phyloP scores from a whole-genome alignment of 208 protist species.

The Wallacemonas sp. region DNA sequence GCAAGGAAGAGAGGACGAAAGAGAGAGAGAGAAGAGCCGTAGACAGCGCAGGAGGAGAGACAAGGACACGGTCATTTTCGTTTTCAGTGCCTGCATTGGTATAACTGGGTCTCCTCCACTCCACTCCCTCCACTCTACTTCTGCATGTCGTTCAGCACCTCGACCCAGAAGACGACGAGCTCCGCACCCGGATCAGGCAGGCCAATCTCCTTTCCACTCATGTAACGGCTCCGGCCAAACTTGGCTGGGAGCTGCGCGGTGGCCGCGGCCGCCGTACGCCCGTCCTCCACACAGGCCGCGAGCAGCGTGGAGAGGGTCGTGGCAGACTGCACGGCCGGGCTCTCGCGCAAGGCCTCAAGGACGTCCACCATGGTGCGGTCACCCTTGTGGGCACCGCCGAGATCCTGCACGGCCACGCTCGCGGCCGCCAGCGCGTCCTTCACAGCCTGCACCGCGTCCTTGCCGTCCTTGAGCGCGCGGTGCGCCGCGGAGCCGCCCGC shows the following conservation, averaged over 20 bases:
- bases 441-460: slow-evolving; percentile 22
- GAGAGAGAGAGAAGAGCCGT: too few relatives aligned
- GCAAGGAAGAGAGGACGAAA: too few relatives aligned
- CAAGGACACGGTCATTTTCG: too few relatives aligned
- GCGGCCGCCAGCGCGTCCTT: slow-evolving; percentile 34
- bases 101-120: too few relatives aligned
- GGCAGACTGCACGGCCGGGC: slow-evolving; percentile 30
- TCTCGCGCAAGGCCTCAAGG: slow-evolving; percentile 37
- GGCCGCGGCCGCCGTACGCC: slow-evolving; percentile 28
- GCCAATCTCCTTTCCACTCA: slow-evolving; percentile 61
- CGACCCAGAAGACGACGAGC: slow-evolving; percentile 50
- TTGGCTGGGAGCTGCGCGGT: slow-evolving; percentile 46
- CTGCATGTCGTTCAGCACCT: slow-evolving; percentile 14
- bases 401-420: slow-evolving; percentile 43
- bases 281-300: slow-evolving; percentile 33
- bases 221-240: slow-evolving; percentile 55
- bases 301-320: slow-evolving; percentile 38
- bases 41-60: too few relatives aligned
- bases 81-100: neutral
- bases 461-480: slow-evolving; percentile 19
- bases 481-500: slow-evolving; percentile 29
- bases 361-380: slow-evolving; percentile 80
- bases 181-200: slow-evolving; percentile 56
- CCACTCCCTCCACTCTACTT: too few relatives aligned
- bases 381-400: slow-evolving; percentile 46